Evolutionary conservation across 2,329 filamentous ascomycete species (phyloP).

Genomic region (Alternaria gansuensis): DNA sequence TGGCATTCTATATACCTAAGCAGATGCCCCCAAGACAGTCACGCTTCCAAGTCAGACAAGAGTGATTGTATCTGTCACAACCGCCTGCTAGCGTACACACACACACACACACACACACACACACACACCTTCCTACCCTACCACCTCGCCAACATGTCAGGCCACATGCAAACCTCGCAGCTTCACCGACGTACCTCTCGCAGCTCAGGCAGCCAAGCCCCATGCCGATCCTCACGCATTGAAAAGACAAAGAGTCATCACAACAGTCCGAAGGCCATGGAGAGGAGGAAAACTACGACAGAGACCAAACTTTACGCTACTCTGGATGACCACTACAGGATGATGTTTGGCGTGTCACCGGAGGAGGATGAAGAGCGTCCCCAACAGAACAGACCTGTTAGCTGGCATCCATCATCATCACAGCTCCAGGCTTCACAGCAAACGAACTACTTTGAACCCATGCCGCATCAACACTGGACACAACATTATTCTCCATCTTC

Average conservation of each 20-base stretch:
- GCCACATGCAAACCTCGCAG: conserved; percentile 41
- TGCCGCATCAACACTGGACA: conserved; percentile 42
- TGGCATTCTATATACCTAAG: conserved; percentile 52
- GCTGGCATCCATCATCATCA: conserved; percentile 76
- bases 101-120: conserved; percentile 12
- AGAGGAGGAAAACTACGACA: conserved; percentile 52
- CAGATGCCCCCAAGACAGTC: conserved; percentile 35
- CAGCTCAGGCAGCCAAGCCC: conserved; percentile 41
- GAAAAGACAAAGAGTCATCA: conserved; percentile 54
- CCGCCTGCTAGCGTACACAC: conserved; percentile 22
- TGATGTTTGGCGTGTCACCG: conserved; percentile 52
- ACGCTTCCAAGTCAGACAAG: conserved; percentile 29
- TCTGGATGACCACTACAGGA: conserved; percentile 53
- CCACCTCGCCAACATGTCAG: conserved; percentile 36
- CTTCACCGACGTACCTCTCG: conserved; percentile 46
- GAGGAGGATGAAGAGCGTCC: conserved; percentile 42
- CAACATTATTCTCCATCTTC: conserved; percentile 36
- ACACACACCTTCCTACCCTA: conserved; percentile 25
- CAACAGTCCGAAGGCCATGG: conserved; percentile 49
- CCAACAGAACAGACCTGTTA: conserved; percentile 65
- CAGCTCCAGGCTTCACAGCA: conserved; percentile 42
- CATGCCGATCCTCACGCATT: conserved; percentile 46
- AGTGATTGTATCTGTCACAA: conserved; percentile 33
- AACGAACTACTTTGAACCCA: conserved; percentile 36
- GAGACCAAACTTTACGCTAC: conserved; percentile 52